phyloP scores from a whole-genome alignment of 2,329 filamentous ascomycete species.

The Apiospora sp. region DNA sequence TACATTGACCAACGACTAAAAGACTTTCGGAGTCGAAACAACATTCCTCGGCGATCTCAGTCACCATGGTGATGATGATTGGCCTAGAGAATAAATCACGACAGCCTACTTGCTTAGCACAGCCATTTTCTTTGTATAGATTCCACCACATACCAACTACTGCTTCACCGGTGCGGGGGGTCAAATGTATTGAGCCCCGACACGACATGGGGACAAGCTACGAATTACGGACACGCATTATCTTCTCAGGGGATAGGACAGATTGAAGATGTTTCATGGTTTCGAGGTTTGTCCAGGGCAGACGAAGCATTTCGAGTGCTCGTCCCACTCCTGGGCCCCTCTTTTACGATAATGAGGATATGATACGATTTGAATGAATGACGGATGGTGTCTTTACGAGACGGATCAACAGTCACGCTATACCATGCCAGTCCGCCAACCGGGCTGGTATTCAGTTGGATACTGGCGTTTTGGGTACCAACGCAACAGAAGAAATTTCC shows the following conservation, averaged over 20 bases:
- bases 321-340: neutral
- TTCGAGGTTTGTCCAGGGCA: conserved; percentile 35
- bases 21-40: conserved; percentile 57
- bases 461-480: conserved; percentile 9
- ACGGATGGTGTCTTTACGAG: conserved; percentile 31
- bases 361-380: conserved; percentile 39
- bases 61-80: conserved; percentile 52
- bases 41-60: conserved; percentile 54
- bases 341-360: conserved; percentile 38
- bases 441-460: neutral
- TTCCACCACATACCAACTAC: neutral
- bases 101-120: conserved; percentile 6
- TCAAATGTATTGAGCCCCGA: neutral
- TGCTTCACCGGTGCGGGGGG: neutral
- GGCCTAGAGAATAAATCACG: neutral
- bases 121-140: conserved; percentile 22
- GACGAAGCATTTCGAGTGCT: neutral
- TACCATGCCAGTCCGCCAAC: neutral
- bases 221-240: conserved; percentile 13
- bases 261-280: conserved; percentile 26
- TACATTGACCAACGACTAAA: conserved; percentile 67
- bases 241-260: conserved; percentile 19
- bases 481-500: conserved; percentile 5
- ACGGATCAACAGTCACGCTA: conserved; percentile 19
- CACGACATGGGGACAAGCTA: neutral